Evolutionary conservation across 192 early-diverging fungal species (phyloP).

Genomic region (Gonapodya prolifera): DNA sequence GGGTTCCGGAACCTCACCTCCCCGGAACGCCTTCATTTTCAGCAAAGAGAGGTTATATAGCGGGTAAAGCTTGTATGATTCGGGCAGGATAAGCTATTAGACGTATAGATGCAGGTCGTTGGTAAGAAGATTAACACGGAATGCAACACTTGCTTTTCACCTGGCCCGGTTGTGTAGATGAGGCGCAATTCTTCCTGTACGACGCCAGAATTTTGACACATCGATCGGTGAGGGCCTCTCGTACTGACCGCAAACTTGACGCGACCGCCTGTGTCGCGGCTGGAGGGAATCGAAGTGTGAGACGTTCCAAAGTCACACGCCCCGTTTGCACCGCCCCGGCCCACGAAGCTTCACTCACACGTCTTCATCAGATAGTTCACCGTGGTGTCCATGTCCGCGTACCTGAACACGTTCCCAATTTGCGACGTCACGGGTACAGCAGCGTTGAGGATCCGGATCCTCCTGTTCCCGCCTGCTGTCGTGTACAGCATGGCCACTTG

Average conservation of each 20-base stretch:
- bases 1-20: constrained; percentile 23
- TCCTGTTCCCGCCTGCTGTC: constrained; percentile 68
- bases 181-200: constrained; percentile 85
- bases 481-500: constrained; percentile 94
- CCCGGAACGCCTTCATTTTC: constrained; percentile 71
- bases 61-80: constrained; percentile 88
- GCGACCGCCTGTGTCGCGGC: constrained; percentile 59
- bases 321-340: neutral
- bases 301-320: neutral
- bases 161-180: constrained; percentile 74
- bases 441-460: constrained; percentile 86
- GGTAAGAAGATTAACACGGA: constrained; percentile 8
- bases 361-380: constrained; percentile 74
- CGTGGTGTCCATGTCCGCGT: constrained; percentile 83
- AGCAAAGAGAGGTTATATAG: constrained; percentile 72
- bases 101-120: no score
- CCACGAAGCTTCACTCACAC: constrained; percentile 22
- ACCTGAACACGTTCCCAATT: constrained; percentile 73
- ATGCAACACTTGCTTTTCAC: neutral
- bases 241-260: constrained; percentile 57
- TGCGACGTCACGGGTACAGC: constrained; percentile 58
- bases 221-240: constrained; percentile 69
- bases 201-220: constrained; percentile 80
- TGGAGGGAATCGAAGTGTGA: constrained; percentile 13
- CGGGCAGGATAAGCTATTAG: constrained; percentile 87